A percentile compares a stretch with the other conserved stretches of the same genome.
These are phyloP conservation scores for Prunus davidiana DNA, from an alignment of 306 rosid species.

Conservation along the genomic window DNA sequence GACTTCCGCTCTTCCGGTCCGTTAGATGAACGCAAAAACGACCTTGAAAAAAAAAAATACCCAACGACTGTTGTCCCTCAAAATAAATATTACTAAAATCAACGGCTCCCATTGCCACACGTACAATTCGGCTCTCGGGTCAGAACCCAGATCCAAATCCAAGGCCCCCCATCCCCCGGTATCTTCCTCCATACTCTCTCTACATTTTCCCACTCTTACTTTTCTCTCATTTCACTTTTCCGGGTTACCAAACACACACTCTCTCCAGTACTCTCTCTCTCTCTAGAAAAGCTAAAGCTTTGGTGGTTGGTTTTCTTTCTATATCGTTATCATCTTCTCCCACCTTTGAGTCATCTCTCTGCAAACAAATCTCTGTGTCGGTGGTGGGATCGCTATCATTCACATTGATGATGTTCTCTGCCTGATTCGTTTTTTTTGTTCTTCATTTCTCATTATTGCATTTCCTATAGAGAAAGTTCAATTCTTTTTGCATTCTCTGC, in stretches of 20 bases:
- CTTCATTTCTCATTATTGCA: not conserved
- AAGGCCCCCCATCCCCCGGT: not conserved
- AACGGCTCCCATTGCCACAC: conserved; percentile 14
- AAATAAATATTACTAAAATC: not conserved
- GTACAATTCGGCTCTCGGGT: not conserved
- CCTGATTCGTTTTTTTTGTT: not conserved
- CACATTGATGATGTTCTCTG: not conserved
- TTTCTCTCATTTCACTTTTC: conserved; percentile 45
- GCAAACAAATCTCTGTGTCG: not conserved
- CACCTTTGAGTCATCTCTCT: conserved; percentile 7
- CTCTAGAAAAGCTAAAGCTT: conserved; percentile 14
- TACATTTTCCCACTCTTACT: conserved; percentile 25
- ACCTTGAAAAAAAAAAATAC: conserved; percentile 13
- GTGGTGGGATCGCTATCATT: conserved; percentile 29
- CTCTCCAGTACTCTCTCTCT: not conserved
- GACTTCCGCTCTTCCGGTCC: conserved; percentile 35
- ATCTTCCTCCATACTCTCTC: not conserved
- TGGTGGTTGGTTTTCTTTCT: conserved; percentile 12
- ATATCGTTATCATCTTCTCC: not conserved
- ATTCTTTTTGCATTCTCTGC: not conserved
- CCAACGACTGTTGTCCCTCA: too few relatives aligned
- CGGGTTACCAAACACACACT: conserved; percentile 40
- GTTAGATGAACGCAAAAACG: conserved; percentile 37
- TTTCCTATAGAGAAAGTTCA: not conserved
- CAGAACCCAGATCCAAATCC: not conserved